Base-by-base conservation (phyloP, 1,284 basidiomycete species). In the Lentinula novae-zelandiae region DNA sequence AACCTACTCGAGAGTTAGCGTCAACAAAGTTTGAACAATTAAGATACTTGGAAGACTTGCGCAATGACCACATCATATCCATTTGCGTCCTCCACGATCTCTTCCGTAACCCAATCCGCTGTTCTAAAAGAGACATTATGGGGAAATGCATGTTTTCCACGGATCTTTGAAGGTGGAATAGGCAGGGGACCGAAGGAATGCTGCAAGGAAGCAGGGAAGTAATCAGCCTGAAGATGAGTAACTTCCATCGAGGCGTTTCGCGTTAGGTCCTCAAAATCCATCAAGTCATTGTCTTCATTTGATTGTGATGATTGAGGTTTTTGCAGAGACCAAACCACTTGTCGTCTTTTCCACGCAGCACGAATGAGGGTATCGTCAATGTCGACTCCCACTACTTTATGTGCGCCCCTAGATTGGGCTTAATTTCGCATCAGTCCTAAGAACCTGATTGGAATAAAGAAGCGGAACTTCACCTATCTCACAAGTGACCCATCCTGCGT, bases 401-500 rank as follows among this genome's bases (percentile, higher is more conserved):
- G 68, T 3, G 90, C 86, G 6, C 78, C 78, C 69, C 79, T 79
- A 0, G 72, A 71, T 68, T 92, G 91, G 22, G 87, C 91, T 91
- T 53, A 27, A 13, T 17, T 3, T 36, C 13, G 17, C 12, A 40
- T 44, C 31, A 48, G n/a, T 17, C 10, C 34, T 34, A 9, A 10
- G 6, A n/a, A 46, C 27, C 15, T 15, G 13, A 38, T 36, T 3
- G 33, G 8, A 17, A 6, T 27, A 6, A 51, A 39, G 6, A 44
- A 57, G n/a, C 9, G 12, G 36, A 38, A 12, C 36, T 76, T 52
- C 62, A 89, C 92, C 92, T 42, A 94, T 85, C 70, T 93, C 89
- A 67, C 89, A 89, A 0, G 90, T 88, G 22, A 94, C 84, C 78
- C 81, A 84, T 1, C 92, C 92, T 69, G 92, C 87, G 70, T 94